Percentiles rank a stretch among this genome's conserved stretches.
These are phyloP conservation scores for Apium graveolens DNA, from an alignment of 129 eudicot genomes.

Conservation along the genomic window DNA sequence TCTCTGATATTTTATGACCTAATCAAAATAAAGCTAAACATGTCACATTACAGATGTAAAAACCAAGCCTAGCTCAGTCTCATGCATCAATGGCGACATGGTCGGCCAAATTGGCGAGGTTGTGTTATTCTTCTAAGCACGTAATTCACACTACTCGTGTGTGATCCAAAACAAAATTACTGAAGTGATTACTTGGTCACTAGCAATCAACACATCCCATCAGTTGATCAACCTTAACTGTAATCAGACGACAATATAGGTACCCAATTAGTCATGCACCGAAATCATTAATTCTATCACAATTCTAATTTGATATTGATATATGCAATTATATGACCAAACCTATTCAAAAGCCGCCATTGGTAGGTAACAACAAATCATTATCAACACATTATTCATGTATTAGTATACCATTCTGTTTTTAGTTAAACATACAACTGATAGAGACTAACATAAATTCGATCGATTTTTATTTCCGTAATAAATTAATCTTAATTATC, in stretches of 20 bases:
- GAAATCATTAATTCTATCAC: neutral
- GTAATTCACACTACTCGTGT: neutral
- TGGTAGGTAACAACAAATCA: neutral
- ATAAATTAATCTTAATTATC: no score
- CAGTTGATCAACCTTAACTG: neutral
- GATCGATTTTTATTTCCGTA: no score
- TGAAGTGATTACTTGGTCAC: neutral
- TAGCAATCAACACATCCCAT: neutral
- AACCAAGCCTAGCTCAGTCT: neutral
- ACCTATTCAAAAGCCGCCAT: slow-evolving; percentile 4
- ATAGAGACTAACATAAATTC: neutral
- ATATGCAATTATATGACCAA: neutral
- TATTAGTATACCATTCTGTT: neutral
- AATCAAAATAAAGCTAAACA: neutral
- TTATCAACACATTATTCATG: neutral
- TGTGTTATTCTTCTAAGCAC: neutral
- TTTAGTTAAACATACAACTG: neutral
- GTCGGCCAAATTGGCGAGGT: neutral
- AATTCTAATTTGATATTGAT: neutral
- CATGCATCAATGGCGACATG: neutral
- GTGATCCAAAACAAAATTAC: neutral
- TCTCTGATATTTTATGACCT: neutral
- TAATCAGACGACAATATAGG: slow-evolving; percentile 4
- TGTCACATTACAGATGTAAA: slow-evolving; percentile 1
- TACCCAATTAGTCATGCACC: neutral